Evolutionary conservation across 306 rosid genomes (phyloP).

Genomic region (Canavalia ensiformis): DNA sequence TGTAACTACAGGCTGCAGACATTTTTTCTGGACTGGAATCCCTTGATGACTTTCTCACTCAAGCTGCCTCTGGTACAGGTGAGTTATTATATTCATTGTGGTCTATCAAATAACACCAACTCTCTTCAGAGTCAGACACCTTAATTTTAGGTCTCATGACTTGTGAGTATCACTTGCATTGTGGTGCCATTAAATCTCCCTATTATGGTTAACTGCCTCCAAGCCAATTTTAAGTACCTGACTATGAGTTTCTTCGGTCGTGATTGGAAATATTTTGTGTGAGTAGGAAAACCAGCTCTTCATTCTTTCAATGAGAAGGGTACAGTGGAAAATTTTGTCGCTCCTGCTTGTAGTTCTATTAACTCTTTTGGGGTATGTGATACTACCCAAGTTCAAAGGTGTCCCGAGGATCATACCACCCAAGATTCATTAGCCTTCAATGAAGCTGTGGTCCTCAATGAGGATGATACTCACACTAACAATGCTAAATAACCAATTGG

Average conservation of each 20-base stretch:
- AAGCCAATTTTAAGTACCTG: constrained; percentile 24
- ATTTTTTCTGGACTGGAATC: constrained; percentile 68
- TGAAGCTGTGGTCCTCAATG: constrained; percentile 26
- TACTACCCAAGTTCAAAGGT: constrained; percentile 50
- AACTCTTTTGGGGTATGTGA: constrained; percentile 50
- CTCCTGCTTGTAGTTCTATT: constrained; percentile 22
- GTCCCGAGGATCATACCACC: constrained; percentile 40
- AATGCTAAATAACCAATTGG: constrained; percentile 35
- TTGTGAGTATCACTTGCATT: background rate
- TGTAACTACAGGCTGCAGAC: constrained; percentile 64
- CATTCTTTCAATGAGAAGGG: constrained; percentile 45
- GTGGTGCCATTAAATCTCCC: constrained; percentile 34
- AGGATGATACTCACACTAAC: constrained; percentile 30
- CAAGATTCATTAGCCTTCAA: constrained; percentile 43
- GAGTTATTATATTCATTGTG: constrained; percentile 39
- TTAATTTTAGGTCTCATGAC: constrained; percentile 2
- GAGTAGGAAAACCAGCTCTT: constrained; percentile 50
- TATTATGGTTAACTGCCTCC: constrained; percentile 33
- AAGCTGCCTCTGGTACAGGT: constrained; percentile 55
- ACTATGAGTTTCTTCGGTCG: constrained; percentile 28
- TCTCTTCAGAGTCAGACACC: background rate
- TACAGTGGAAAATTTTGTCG: constrained; percentile 48
- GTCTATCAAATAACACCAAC: constrained; percentile 29
- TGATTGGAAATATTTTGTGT: constrained; percentile 42
- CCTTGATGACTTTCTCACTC: constrained; percentile 64